These are phyloP conservation scores for Boletellus deceptivus DNA, from an alignment of 1,284 basidiomycete species.

Conservation along the genomic window DNA sequence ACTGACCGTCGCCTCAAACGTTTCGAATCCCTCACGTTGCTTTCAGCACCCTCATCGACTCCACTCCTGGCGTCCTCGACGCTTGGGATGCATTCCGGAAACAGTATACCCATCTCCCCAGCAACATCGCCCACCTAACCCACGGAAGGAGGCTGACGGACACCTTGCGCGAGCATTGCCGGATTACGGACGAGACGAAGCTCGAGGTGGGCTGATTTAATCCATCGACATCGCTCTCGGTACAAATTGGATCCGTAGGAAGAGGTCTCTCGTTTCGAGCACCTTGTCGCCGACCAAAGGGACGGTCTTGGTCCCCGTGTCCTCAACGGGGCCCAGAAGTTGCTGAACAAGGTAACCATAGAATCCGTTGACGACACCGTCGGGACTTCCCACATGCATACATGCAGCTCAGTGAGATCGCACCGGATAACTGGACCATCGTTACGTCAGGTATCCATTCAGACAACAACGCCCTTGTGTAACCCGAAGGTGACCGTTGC, in stretches of 20 bases:
- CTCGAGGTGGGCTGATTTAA: conserved; percentile 44
- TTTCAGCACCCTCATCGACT: conserved; percentile 65
- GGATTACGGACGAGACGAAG: conserved; percentile 53
- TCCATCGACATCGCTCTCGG: neutral
- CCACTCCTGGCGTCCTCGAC: conserved; percentile 63
- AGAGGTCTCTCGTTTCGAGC: conserved; percentile 64
- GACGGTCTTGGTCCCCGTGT: conserved; percentile 55
- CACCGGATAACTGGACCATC: conserved; percentile 61
- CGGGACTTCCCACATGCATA: conserved; percentile 3
- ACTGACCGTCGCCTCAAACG: conserved; percentile 15
- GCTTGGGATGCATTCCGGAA: conserved; percentile 62
- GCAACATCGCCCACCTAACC: conserved; percentile 49
- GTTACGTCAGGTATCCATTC: conserved; percentile 65
- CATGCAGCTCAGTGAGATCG: conserved; percentile 34
- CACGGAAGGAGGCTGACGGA: conserved; percentile 76
- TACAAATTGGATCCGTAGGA: conserved; percentile 33
- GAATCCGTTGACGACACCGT: neutral
- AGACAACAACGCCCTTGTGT: neutral
- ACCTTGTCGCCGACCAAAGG: conserved; percentile 43
- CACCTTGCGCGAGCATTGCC: conserved; percentile 68
- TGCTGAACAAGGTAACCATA: conserved; percentile 46
- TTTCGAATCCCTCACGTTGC: conserved; percentile 8
- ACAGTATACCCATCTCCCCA: conserved; percentile 51
- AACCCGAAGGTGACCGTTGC: neutral
- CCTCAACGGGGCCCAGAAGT: conserved; percentile 50